Base-by-base conservation (phyloP, 257 asterid genomes). In the Solanum infundibuliforme region DNA sequence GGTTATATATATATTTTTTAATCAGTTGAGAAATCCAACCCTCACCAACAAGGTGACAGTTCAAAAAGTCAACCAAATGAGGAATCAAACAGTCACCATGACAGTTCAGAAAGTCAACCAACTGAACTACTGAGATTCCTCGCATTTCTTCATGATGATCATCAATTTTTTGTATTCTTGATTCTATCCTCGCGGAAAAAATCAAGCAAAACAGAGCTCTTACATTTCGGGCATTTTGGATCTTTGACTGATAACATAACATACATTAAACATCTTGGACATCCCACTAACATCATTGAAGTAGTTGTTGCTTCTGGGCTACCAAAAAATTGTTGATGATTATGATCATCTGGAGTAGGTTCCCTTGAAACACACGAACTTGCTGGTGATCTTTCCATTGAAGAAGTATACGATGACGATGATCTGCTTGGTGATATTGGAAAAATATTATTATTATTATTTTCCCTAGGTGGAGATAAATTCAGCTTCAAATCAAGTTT, bases 251-350 rank as follows among this genome's bases (percentile, higher is more conserved):
- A 62, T 82, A 87, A 66, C 86, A 87, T 87, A 25, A 87, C 88
- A 76, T 87, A 87, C 88, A 87, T 87, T 35, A 87, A n/a, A 21
- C 88, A 87, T 74, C 88, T 58, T n/a, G 79, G 86, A 43, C 88
- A 87, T 2, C 88, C 88, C 46, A 77, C 65, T 25, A 87, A 12
- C 85, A 74, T 73, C 88, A 87, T 76, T 29, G 86, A 60, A n/a
- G 75, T 39, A 1, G 73, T 65, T 65, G 73, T 68, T 77, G 60
- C 65, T 2, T 29, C 74, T 11, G 76, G 85, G 65, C 88, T 79
- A 31, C 69, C 29, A 82, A 29, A 48, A 46, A 48, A 48, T 11
- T 79, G 18, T 38, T 79, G 66, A 14, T 74, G 69, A n/a, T 69
- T 13, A 6, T 69, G 79, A 11, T 86, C 75, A 27, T 39, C 86